phyloP scores from a whole-genome alignment of 2,329 filamentous ascomycete genomes.

The Nannizziopsis arthrosporioides region DNA sequence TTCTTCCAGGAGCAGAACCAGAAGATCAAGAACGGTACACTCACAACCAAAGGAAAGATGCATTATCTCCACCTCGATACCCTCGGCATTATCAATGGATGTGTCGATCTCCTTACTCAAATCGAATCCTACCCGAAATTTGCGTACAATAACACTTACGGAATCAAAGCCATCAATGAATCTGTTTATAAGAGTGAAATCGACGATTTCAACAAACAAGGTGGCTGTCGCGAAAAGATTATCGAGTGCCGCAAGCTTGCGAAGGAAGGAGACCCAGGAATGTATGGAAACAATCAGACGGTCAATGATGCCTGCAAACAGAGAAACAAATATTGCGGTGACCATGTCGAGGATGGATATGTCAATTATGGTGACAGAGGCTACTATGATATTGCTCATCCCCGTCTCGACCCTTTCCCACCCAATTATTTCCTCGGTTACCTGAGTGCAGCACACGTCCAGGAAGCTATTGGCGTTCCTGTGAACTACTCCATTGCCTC shows the following conservation, averaged over 20 bases:
- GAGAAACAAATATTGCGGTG: constrained; percentile 36
- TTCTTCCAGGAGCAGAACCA: constrained; percentile 35
- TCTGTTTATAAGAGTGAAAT: constrained; percentile 7
- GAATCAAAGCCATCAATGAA: constrained; percentile 42
- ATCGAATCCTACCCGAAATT: constrained; percentile 30
- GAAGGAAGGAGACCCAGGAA: constrained; percentile 39
- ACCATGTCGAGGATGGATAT: constrained; percentile 35
- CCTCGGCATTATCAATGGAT: constrained; percentile 39
- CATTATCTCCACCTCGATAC: constrained; percentile 13
- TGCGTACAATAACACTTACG: constrained; percentile 44
- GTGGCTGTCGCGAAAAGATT: constrained; percentile 46
- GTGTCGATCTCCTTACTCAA: constrained; percentile 54
- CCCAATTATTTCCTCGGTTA: constrained; percentile 43
- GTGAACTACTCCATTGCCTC: constrained; percentile 45
- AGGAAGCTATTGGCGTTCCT: constrained; percentile 47
- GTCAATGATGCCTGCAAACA: constrained; percentile 36
- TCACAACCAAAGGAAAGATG: constrained; percentile 17
- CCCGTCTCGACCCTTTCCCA: constrained; percentile 43
- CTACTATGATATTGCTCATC: constrained; percentile 48
- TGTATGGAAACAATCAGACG: constrained; percentile 35
- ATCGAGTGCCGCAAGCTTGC: constrained; percentile 40
- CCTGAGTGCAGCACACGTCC: constrained; percentile 47
- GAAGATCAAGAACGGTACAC: constrained; percentile 26
- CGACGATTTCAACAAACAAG: constrained; percentile 27
- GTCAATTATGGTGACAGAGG: constrained; percentile 34